Evolutionary conservation across 2,329 filamentous ascomycete genomes (phyloP).

Genomic region (Parascedosporium putredinis): DNA sequence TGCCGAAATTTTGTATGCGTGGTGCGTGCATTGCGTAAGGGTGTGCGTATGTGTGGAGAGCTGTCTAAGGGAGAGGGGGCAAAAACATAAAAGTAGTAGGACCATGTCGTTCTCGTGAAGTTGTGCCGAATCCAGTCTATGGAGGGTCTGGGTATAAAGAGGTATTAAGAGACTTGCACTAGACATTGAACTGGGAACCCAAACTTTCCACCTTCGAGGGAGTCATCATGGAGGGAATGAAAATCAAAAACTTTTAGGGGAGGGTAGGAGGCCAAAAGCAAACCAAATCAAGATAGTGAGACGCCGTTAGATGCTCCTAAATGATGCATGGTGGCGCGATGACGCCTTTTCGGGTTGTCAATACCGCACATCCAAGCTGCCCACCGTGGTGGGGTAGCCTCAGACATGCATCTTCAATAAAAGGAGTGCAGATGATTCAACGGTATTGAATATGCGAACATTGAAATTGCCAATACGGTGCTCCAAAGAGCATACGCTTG

Average conservation of each 20-base stretch:
- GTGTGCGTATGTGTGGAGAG: constrained; percentile 4
- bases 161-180: constrained; percentile 1
- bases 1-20: background rate
- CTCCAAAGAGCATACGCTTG: no score
- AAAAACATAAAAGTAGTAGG: background rate
- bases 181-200: background rate
- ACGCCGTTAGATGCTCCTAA: background rate
- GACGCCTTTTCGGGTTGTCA: background rate
- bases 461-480: no score
- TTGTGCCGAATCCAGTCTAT: constrained; percentile 1
- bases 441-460: background rate
- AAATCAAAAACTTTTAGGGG: constrained; percentile 2
- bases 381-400: no score
- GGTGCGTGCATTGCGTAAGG: no score
- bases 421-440: background rate
- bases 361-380: background rate
- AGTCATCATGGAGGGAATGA: background rate
- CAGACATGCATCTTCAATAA: no score
- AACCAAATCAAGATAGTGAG: background rate
- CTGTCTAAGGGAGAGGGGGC: background rate
- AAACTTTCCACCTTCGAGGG: background rate
- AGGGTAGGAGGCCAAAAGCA: background rate
- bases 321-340: background rate
- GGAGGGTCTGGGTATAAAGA: background rate
- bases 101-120: background rate